A percentile compares a stretch with the other conserved stretches of the same genome.
phyloP scores from a whole-genome alignment of 2,329 filamentous ascomycete species.

The Colletotrichum horii region DNA sequence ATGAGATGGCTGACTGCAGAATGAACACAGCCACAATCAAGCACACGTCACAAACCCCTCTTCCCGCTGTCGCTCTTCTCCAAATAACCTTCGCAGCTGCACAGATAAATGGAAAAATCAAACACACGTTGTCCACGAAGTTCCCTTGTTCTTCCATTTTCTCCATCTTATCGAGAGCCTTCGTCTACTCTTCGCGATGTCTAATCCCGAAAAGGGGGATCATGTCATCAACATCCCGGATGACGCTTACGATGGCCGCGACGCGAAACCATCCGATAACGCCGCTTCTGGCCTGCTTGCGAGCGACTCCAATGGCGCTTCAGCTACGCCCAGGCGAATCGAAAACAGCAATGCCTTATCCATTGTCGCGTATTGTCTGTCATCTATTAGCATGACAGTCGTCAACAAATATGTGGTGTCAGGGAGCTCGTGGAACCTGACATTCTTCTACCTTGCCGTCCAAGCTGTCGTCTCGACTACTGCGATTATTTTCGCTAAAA shows the following conservation, averaged over 20 bases:
- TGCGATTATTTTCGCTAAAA: slow-evolving; percentile 84
- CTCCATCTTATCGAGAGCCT: not conserved
- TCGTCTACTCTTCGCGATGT: not conserved
- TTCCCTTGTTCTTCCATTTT: not conserved
- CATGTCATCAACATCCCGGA: not conserved
- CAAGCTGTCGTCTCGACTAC: slow-evolving; percentile 91
- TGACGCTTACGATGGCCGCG: not conserved
- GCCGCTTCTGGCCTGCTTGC: slow-evolving; percentile 33
- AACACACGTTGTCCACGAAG: not conserved
- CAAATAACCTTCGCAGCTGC: not conserved
- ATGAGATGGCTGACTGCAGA: not conserved
- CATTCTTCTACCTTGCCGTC: slow-evolving; percentile 90
- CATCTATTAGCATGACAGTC: slow-evolving; percentile 98
- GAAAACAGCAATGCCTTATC: slow-evolving; percentile 81
- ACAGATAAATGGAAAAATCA: not conserved
- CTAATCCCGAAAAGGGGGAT: not conserved
- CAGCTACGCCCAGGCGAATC: slow-evolving; percentile 36
- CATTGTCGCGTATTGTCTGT: slow-evolving; percentile 88
- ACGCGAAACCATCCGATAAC: slow-evolving; percentile 26
- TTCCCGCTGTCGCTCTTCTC: not conserved
- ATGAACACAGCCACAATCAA: not conserved
- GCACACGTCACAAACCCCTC: not conserved
- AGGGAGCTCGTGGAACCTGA: slow-evolving; percentile 89
- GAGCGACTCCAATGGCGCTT: slow-evolving; percentile 32
- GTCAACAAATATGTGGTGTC: slow-evolving; percentile 99